A percentile compares a stretch with the other conserved stretches of the same genome.
phyloP scores from a whole-genome alignment of 768 basidiomycete species.

The Russula brevipes region DNA sequence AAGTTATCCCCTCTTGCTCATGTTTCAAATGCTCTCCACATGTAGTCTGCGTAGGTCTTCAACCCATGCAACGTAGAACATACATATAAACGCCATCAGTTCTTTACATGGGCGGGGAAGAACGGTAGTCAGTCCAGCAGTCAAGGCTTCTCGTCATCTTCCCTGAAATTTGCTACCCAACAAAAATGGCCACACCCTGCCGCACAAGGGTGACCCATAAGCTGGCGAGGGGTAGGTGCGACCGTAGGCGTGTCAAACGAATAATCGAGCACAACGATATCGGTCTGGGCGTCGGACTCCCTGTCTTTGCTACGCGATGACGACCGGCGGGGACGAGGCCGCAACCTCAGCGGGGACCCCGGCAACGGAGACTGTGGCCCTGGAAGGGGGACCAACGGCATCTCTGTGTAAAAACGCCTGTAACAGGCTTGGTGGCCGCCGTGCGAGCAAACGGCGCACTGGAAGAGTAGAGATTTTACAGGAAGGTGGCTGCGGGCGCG shows the following conservation, averaged over 20 bases:
- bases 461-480: slow-evolving; percentile 62
- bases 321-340: slow-evolving; percentile 19
- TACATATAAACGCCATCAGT: neutral
- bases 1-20: too few relatives aligned
- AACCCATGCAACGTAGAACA: too few relatives aligned
- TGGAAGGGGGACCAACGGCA: slow-evolving; percentile 48
- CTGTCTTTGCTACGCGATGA: slow-evolving; percentile 26
- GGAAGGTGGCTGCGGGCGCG: slow-evolving; percentile 59
- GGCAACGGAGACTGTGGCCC: slow-evolving; percentile 31
- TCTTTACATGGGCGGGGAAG: neutral
- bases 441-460: slow-evolving; percentile 71
- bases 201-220: slow-evolving; percentile 63
- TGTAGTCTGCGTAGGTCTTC: too few relatives aligned
- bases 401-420: slow-evolving; percentile 56
- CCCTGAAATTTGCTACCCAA: slow-evolving; percentile 47
- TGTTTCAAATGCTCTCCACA: too few relatives aligned
- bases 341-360: slow-evolving; percentile 20
- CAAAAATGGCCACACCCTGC: slow-evolving; percentile 82
- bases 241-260: slow-evolving; percentile 7
- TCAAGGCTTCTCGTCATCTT: slow-evolving; percentile 17
- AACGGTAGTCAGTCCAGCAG: neutral
- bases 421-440: slow-evolving; percentile 82
- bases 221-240: slow-evolving; percentile 5
- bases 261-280: slow-evolving; percentile 16
- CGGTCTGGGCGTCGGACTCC: slow-evolving; percentile 11